Evolutionary conservation across 148 eudicot genomes (phyloP).

Genomic region (Arbutus unedo): DNA sequence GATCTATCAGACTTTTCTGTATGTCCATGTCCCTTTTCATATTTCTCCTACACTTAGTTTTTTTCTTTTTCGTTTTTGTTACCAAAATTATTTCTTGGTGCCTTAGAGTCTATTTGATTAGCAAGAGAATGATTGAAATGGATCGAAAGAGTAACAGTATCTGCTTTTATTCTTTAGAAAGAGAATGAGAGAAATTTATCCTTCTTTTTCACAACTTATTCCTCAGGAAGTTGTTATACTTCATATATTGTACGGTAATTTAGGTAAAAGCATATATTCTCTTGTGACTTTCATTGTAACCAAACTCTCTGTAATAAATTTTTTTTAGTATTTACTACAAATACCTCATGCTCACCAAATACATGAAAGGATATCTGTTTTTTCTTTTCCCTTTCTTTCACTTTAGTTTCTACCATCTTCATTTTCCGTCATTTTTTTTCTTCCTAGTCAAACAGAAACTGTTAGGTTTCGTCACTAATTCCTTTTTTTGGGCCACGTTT

Average conservation of each 20-base stretch:
- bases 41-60: neutral
- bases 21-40: neutral
- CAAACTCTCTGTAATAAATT: too few relatives aligned
- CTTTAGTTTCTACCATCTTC: neutral
- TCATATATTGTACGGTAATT: too few relatives aligned
- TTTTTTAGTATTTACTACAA: too few relatives aligned
- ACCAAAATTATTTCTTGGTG: neutral
- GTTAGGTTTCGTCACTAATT: neutral
- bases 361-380: neutral
- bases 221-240: too few relatives aligned
- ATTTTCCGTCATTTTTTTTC: neutral
- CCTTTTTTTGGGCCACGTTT: neutral
- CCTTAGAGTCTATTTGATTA: neutral
- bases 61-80: neutral
- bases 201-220: neutral
- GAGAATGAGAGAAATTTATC: neutral
- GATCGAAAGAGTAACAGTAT: neutral
- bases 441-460: neutral
- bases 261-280: too few relatives aligned
- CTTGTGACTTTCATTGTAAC: too few relatives aligned
- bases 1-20: constrained; percentile 33
- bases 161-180: neutral
- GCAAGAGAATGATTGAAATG: neutral
- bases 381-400: neutral
- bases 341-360: too few relatives aligned